A percentile compares a stretch with the other conserved stretches of the same genome.
Conservation (phyloP, 2,329 filamentous ascomycete genomes). For the Alternaria sp. region DNA sequence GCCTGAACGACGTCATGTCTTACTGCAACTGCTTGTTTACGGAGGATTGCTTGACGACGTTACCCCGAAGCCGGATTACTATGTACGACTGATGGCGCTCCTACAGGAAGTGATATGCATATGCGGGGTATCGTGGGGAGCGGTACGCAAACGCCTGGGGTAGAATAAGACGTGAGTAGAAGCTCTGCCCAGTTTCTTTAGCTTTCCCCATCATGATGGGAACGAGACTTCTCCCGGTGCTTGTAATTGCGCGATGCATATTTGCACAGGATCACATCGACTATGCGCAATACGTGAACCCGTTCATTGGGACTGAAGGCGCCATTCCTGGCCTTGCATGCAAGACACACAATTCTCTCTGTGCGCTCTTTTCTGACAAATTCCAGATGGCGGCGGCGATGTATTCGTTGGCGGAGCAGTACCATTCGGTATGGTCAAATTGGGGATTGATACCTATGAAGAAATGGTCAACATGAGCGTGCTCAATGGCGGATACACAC, state of each 20-base stretch:
- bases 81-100: conserved; percentile 1
- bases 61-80: conserved; percentile 29
- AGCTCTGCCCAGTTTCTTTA: neutral
- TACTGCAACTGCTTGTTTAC: neutral
- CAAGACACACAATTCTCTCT: conserved; percentile 10
- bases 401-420: conserved; percentile 48
- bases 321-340: conserved; percentile 52
- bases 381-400: conserved; percentile 50
- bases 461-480: conserved; percentile 45
- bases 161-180: conserved; percentile 1
- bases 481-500: conserved; percentile 54
- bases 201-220: neutral
- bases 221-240: neutral
- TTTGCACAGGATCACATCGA: conserved; percentile 32
- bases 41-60: conserved; percentile 22
- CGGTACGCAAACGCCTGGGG: conserved; percentile 2
- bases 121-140: conserved; percentile 25
- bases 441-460: conserved; percentile 52
- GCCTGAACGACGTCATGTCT: conserved; percentile 24
- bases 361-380: conserved; percentile 6
- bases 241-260: conserved; percentile 2
- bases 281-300: conserved; percentile 53
- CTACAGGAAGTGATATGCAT: conserved; percentile 12
- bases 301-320: conserved; percentile 59
- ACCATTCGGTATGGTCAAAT: conserved; percentile 50